A percentile compares a stretch with the other conserved stretches of the same genome.
Evolutionary conservation across 2,329 filamentous ascomycete species (phyloP).

Genomic region (Xylaria sp.): DNA sequence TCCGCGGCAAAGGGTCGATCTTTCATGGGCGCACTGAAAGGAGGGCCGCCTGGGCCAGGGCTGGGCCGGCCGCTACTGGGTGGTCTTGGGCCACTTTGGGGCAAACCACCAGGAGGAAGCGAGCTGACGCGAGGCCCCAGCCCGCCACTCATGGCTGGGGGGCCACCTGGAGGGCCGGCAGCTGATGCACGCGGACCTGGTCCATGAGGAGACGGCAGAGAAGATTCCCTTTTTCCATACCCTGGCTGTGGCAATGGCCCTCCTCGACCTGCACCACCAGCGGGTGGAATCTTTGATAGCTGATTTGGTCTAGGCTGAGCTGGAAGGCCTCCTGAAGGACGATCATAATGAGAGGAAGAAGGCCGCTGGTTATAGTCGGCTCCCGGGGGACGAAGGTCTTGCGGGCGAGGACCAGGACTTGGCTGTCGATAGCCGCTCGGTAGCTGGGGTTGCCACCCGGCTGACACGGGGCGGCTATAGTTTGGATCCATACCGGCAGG

Average conservation of each 20-base stretch:
- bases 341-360: constrained; percentile 43
- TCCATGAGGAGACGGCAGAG: constrained; percentile 45
- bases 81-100: constrained; percentile 46
- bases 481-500: constrained; percentile 54
- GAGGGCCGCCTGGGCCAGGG: constrained; percentile 32
- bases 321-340: constrained; percentile 47
- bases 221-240: constrained; percentile 43
- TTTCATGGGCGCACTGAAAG: constrained; percentile 39
- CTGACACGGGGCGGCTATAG: constrained; percentile 57
- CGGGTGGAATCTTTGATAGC: constrained; percentile 53
- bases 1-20: constrained; percentile 44
- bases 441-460: constrained; percentile 59
- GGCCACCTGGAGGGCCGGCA: constrained; percentile 36
- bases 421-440: constrained; percentile 54
- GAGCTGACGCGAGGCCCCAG: constrained; percentile 43
- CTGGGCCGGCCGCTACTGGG: constrained; percentile 41
- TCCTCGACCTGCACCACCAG: constrained; percentile 47
- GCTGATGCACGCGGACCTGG: constrained; percentile 51
- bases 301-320: constrained; percentile 52
- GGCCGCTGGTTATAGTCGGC: constrained; percentile 44
- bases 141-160: constrained; percentile 48
- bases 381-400: constrained; percentile 46
- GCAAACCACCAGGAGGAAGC: constrained; percentile 46
- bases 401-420: constrained; percentile 52
- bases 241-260: constrained; percentile 45